Base-by-base conservation (phyloP, 495 filamentous ascomycete species). In the Podospora bellae-mahoneyi region DNA sequence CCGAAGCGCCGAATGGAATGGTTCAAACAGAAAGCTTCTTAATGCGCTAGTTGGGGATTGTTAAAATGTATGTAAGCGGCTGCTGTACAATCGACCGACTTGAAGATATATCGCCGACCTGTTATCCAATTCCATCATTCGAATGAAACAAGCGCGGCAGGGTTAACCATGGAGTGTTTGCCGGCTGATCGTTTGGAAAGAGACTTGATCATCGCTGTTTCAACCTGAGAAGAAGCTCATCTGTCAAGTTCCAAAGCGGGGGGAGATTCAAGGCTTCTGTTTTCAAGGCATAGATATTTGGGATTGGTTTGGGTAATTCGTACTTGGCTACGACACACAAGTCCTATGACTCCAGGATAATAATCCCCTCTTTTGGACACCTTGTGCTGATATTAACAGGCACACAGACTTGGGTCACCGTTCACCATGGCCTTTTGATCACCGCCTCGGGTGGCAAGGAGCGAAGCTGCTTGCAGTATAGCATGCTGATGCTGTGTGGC, bases 171-270 rank as follows among this genome's bases (percentile, higher is more conserved):
- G 18, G 61, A 26, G n/a, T 5, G 30, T 63, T 63, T 27, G 15
- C 28, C 59, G 23, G 26, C 15, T 10, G 39, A 48, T 48, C 39
- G 9, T 13, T 48, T 48, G 30, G 39, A 10, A 10, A 13, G 13
- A 48, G 58, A 34, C 61, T 55, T 68, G 66, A 68, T 68, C 66
- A 62, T 61, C 66, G 18, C 26, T 53, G 66, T 64, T 68, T 64
- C 58, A 60, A 59, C 67, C 48, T 55, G 56, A 65, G 60, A 65
- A 55, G 44, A 65, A 65, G 65, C 56, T n/a, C 23, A 65, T 69
- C 56, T 39, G 66, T 68, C 60, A 68, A 54, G 13, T 48, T 48
- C 7, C 39, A 10, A 48, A 48, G 39, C 39, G 39, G 9, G 3
- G 28, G 27, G 57, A 63, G 9, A 48, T 10, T 10, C 39, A 48